A percentile compares a stretch with the other conserved stretches of the same genome.
phyloP scores from a whole-genome alignment of 495 filamentous ascomycete genomes.

The Neurospora hispaniola region DNA sequence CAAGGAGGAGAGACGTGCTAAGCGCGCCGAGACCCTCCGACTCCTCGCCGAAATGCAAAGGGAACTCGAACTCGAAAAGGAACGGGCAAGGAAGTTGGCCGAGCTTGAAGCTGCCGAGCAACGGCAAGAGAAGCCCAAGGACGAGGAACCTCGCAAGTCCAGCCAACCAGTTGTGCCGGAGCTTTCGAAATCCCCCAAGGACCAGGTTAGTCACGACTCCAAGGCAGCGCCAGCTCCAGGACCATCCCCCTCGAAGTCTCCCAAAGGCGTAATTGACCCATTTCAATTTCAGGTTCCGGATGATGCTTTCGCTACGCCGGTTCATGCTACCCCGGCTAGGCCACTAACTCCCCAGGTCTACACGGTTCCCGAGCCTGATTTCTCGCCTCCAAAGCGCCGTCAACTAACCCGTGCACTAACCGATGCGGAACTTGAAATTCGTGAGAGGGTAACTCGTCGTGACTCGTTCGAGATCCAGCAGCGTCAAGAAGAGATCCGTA shows the following conservation, averaged over 20 bases:
- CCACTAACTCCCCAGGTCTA: conserved; percentile 31
- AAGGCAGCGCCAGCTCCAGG: conserved; percentile 1
- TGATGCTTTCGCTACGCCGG: conserved; percentile 36
- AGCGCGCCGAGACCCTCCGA: conserved; percentile 16
- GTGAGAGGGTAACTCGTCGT: conserved; percentile 27
- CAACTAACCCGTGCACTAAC: background rate
- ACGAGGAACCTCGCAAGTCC: background rate
- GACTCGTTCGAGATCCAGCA: conserved; percentile 31
- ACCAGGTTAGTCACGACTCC: conserved; percentile 12
- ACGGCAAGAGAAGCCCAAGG: background rate
- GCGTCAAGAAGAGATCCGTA: conserved; percentile 12
- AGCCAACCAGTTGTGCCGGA: background rate
- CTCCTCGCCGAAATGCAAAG: conserved; percentile 18
- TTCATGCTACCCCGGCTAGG: conserved; percentile 21
- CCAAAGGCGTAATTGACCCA: conserved; percentile 26
- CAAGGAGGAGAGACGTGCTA: conserved; percentile 14
- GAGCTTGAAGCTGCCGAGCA: conserved; percentile 5
- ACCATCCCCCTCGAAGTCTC: conserved; percentile 9
- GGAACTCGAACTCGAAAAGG: conserved; percentile 19
- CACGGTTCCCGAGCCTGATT: conserved; percentile 36
- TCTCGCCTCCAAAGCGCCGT: conserved; percentile 17
- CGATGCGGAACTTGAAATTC: conserved; percentile 9
- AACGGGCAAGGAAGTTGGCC: conserved; percentile 9
- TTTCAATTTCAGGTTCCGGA: conserved; percentile 41
- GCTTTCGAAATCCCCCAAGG: background rate